These are phyloP conservation scores for Lecanicillium sp. DNA, from an alignment of 2,329 filamentous ascomycete species.

Conservation along the genomic window DNA sequence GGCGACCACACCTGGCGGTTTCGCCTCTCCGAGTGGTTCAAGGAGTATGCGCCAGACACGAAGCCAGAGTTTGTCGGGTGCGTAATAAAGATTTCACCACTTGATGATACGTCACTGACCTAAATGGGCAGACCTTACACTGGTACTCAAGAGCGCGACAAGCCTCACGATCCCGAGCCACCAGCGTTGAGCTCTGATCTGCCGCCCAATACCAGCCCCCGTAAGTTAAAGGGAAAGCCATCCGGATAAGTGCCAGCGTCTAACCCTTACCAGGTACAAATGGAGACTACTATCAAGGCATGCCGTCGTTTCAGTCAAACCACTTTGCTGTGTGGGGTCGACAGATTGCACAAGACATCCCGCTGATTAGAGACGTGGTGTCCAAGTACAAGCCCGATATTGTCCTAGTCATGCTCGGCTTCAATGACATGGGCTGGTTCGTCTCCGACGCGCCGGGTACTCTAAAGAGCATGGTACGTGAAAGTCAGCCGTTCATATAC, in stretches of 20 bases:
- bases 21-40: slow-evolving; percentile 35
- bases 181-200: slow-evolving; percentile 15
- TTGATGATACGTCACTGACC: slow-evolving; percentile 14
- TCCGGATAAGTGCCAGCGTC: not conserved
- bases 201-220: slow-evolving; percentile 5
- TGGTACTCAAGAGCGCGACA: slow-evolving; percentile 24
- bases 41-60: slow-evolving; percentile 13
- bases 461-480: slow-evolving; percentile 4
- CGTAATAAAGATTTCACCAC: not conserved
- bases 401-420: slow-evolving; percentile 29
- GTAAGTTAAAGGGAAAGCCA: not conserved
- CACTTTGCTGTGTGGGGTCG: slow-evolving; percentile 31
- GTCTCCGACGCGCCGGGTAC: slow-evolving; percentile 11
- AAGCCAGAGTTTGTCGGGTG: slow-evolving; percentile 1
- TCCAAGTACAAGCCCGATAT: slow-evolving; percentile 26
- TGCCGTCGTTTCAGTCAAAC: not conserved
- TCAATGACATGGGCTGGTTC: slow-evolving; percentile 31
- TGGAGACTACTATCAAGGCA: slow-evolving; percentile 1
- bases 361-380: slow-evolving; percentile 24
- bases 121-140: slow-evolving; percentile 31
- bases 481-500: not conserved
- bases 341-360: slow-evolving; percentile 26
- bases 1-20: slow-evolving; percentile 39
- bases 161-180: slow-evolving; percentile 12
- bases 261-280: not conserved